Percentiles rank a stretch among this genome's conserved stretches.
Conservation (phyloP, 2,329 filamentous ascomycete genomes). For the Penicillium verrucosum region DNA sequence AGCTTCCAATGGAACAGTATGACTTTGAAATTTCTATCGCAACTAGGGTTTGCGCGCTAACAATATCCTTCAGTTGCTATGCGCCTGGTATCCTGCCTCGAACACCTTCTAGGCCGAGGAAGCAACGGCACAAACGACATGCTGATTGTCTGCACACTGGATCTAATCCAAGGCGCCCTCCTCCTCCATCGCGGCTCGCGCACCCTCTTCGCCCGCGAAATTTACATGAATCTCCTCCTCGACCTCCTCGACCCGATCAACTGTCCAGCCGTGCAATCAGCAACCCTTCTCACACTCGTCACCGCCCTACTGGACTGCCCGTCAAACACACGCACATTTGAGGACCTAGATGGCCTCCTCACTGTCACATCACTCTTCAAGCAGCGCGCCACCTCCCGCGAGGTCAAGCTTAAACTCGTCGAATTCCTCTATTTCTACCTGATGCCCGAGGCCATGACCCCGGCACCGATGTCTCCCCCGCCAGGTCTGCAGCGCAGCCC, state of each 20-base stretch:
- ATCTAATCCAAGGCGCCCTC: slow-evolving; percentile 82
- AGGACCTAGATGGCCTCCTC: slow-evolving; percentile 84
- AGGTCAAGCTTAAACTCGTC: slow-evolving; percentile 92
- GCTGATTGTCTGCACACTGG: slow-evolving; percentile 81
- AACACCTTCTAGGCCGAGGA: slow-evolving; percentile 78
- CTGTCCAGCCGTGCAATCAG: slow-evolving; percentile 85
- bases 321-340: slow-evolving; percentile 85
- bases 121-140: slow-evolving; percentile 80
- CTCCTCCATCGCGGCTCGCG: slow-evolving; percentile 88
- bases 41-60: not conserved
- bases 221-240: slow-evolving; percentile 94
- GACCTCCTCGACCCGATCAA: slow-evolving; percentile 92
- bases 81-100: slow-evolving; percentile 78
- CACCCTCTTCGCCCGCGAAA: slow-evolving; percentile 78
- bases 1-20: slow-evolving; percentile 93
- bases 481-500: slow-evolving; percentile 62
- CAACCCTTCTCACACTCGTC: slow-evolving; percentile 85
- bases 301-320: slow-evolving; percentile 83
- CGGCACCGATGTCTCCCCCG: slow-evolving; percentile 40
- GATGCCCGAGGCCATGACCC: slow-evolving; percentile 74
- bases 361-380: slow-evolving; percentile 93
- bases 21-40: slow-evolving; percentile 13
- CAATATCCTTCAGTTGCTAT: slow-evolving; percentile 60
- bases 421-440: slow-evolving; percentile 99
- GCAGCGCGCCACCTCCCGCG: slow-evolving; percentile 74